Conservation (phyloP, 495 filamentous ascomycete genomes). For the Penicillium canariense region DNA sequence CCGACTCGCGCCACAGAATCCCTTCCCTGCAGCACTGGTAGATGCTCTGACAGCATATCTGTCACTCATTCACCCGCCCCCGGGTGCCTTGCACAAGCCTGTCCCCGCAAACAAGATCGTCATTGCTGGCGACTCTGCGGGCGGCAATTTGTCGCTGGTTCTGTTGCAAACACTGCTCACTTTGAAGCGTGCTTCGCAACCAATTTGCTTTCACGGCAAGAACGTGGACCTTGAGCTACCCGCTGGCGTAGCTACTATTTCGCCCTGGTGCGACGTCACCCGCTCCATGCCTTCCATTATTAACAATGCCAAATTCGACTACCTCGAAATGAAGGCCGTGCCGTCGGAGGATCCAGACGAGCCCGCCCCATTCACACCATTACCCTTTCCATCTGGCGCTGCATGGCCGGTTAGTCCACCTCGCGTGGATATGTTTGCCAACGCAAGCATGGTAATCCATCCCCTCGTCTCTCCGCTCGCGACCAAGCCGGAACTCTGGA, state of each 20-base stretch:
- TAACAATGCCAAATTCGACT: slow-evolving; percentile 66
- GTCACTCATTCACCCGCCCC: slow-evolving; percentile 74
- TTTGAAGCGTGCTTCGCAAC: slow-evolving; percentile 53
- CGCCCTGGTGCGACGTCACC: slow-evolving; percentile 76
- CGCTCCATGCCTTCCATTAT: slow-evolving; percentile 69
- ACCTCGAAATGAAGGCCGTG: slow-evolving; percentile 53
- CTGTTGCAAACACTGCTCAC: slow-evolving; percentile 75
- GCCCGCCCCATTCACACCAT: slow-evolving; percentile 18
- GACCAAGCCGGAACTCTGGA: slow-evolving; percentile 59
- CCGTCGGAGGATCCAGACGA: slow-evolving; percentile 29
- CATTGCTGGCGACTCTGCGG: slow-evolving; percentile 83
- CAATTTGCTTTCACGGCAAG: slow-evolving; percentile 62
- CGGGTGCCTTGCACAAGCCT: slow-evolving; percentile 67
- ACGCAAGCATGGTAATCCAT: slow-evolving; percentile 61
- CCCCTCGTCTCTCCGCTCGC: slow-evolving; percentile 72
- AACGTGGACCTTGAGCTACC: slow-evolving; percentile 64
- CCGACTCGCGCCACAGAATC: slow-evolving; percentile 77
- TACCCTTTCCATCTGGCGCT: slow-evolving; percentile 47
- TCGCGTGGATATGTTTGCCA: slow-evolving; percentile 65
- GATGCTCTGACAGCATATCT: slow-evolving; percentile 85
- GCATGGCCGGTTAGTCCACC: slow-evolving; percentile 74
- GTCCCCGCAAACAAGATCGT: slow-evolving; percentile 70
- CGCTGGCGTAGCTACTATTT: slow-evolving; percentile 61
- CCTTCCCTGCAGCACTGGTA: slow-evolving; percentile 79
- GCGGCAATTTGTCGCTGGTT: slow-evolving; percentile 70